Evolutionary conservation across 192 early-diverging fungal species (phyloP), one percentile per base, ranked within the genome.

Genomic region (Coemansia biformis): DNA sequence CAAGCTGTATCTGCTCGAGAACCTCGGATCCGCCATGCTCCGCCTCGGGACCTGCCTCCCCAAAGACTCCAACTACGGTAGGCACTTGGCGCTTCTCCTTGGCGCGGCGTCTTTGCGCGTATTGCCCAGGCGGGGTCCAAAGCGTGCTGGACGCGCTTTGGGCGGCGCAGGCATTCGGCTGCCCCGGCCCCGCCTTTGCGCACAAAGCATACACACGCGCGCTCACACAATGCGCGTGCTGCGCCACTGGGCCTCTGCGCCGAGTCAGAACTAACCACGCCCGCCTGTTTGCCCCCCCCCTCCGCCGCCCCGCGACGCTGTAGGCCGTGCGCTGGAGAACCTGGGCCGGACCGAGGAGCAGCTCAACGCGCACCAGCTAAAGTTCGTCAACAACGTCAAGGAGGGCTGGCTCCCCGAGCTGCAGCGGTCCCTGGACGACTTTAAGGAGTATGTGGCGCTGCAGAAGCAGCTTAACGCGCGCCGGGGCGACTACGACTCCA

Each of bases 401-500:
- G 83, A 82, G 23, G 60, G 57, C 15, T 68, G 65, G 72, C 24
- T 59, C 24, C 62, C 72, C 8, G 55, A 57, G 43, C 59, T 78
- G 35, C 73, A 66, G 48, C 76, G 68, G 43, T 44, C 54, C 40
- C 62, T 84, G 18, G 75, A 69, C 48, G 72, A 68, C 48, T 75
- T 68, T 43, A 75, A 68, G 41, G 59, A 75, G 46, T 76, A 64
- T 28, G 63, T 84, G 43, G 44, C 75, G 15, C 51, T 93, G 46
- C 84, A 91, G 55, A 86, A 81, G 59, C 96, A 96, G 69, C 76
- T 95, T 7, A 88, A 91, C 39, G 83, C 86, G 47, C 78, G 92
- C 35, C 80, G 96, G 41, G 69, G 88, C 38, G 92, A 98, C 45
- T 95, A 91, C 70, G 96, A 98, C 68, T 83, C 86, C 31, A 96